Base-by-base conservation (phyloP, 371 early-diverging fungal species). In the Mortierella polycephala region DNA sequence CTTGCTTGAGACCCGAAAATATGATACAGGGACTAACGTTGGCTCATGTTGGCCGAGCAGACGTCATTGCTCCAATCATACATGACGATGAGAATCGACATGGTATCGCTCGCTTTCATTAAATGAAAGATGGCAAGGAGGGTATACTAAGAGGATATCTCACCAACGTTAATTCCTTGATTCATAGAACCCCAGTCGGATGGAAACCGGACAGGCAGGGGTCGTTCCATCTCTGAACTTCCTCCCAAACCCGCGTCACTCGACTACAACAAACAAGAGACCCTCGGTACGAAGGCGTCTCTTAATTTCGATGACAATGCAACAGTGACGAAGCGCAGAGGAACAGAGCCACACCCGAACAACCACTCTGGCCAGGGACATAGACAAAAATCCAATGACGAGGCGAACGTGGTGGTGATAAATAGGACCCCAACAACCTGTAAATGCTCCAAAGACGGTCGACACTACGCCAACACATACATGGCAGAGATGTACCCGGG, bases 401-500 rank as follows among this genome's bases (percentile, higher is more conserved):
- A 20, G 20, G 51, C 7, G 20, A 20, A 10, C 10, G 20, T 7
- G 4, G 51, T 9, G 20, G 16, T 18, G 13, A 5, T 41, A 5
- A 62, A 37, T 49, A 67, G 46, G 6, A 11, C 67, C 14, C 67
- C 84, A 0, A 82, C 81, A 18, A 66, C 69, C 12, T 90, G 90
- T 60, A 83, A 71, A 49, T 90, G 90, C 64, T 69, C 71, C 42
- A 82, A 81, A 21, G 81, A 71, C 7, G 83, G 74, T 11, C 73
- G 82, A 12, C 90, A 90, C 61, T 87, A 82, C 60, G 79, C 86
- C 6, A 85, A 77, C 20, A 69, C 81, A 1, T 87, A 82, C 39
- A 69, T 88, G 81, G 84, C 85, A 46, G 83, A 85, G 57, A 84
- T 60, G 7, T 89, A 85, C 53, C 72, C 81, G 9, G 85, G 87